Base-by-base conservation (phyloP, 2,329 filamentous ascomycete genomes). In the Penicillium paneum region DNA sequence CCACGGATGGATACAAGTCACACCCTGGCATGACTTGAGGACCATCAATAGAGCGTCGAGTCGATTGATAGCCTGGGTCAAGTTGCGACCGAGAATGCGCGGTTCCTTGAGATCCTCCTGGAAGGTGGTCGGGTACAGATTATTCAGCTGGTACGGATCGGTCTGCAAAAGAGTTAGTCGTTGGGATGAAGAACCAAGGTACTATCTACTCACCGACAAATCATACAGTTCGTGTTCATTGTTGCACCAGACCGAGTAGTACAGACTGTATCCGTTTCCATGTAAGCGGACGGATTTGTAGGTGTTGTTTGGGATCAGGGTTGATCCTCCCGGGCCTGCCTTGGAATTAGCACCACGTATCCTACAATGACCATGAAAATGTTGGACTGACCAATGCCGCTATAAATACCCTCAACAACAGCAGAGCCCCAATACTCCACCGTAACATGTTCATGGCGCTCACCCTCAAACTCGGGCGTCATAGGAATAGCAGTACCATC, bases 361-460 rank as follows among this genome's bases (percentile, higher is more conserved):
- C 10, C 10, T 8, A 17, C 5, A 8, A 7, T 26, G 1, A 11
- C 3, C 4, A 26, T 15, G 11, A 6, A 2, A 7, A 26, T 13
- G 1, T 39, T 13, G 11, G 5, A 46, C 64, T 15, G 58, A 73
- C 70, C 65, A 31, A 71, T 53, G 0, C 34, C 44, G 13, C 65
- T 58, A 26, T 62, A 69, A 13, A 63, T 54, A 2, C 71, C 72
- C 52, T 75, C 73, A 1, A 65, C 43, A 6, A 70, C 57, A 3
- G 61, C 64, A 3, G 28, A 31, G 0, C 82, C 82, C 82, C 81
- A 84, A 57, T 75, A 84, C 62, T 85, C 83, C 2, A 85, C 78
- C 0, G 78, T 81, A 15, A 83, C 80, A 60, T 84, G 82, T 62
- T 86, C 83, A 19, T 79, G 74, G 12, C 74, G 71, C 0, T 57